Evolutionary conservation across 2,329 filamentous ascomycete genomes (phyloP), one percentile per base, ranked within the genome.

Genomic region (Drechslerella stenobrocha): DNA sequence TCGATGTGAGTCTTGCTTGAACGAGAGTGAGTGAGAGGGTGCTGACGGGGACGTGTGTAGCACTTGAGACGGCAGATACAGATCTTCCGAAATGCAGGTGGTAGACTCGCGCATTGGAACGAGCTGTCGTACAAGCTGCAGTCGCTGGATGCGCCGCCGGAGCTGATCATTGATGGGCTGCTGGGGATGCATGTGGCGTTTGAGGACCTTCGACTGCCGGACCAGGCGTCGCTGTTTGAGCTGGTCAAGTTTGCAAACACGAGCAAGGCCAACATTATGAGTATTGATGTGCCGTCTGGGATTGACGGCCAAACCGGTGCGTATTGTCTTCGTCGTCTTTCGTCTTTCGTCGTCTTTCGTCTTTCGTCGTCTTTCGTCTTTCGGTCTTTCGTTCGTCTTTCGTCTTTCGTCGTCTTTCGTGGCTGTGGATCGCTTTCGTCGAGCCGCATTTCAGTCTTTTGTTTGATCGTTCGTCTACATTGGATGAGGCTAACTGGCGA

Each of bases 241-340:
- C 83, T 96, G 74, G 93, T 96, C 73, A 87, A 90, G 70, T 97
- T 91, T 90, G 87, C 90, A 1, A 97, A 96, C 75, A 87, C 90
- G 70, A 89, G 87, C 74, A 88, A 90, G 70, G 86, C 90, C 0
- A 85, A 87, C 61, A 87, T 93, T 2, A 79, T 98, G 18, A 88
- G 90, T 0, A 84, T 98, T n/a, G 92, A 96, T 75, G 84, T 95
- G 3, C 93, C 93, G 0, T 92, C 89, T 0, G 93, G 93, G 3
- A 84, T 96, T 50, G 90, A 92, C 70, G 89, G 89, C 1, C 84
- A 85, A 0, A 86, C 85, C 35, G 90, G 90, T 73, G 82, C 82
- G 74, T n/a, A n/a, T n/a, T n/a, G n/a, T n/a, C n/a, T n/a, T n/a
- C n/a, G n/a, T n/a, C n/a, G n/a, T n/a, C n/a, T n/a, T n/a, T n/a